These are phyloP conservation scores for Hippophae gyantsensis DNA, from an alignment of 306 rosid species.

Conservation along the genomic window DNA sequence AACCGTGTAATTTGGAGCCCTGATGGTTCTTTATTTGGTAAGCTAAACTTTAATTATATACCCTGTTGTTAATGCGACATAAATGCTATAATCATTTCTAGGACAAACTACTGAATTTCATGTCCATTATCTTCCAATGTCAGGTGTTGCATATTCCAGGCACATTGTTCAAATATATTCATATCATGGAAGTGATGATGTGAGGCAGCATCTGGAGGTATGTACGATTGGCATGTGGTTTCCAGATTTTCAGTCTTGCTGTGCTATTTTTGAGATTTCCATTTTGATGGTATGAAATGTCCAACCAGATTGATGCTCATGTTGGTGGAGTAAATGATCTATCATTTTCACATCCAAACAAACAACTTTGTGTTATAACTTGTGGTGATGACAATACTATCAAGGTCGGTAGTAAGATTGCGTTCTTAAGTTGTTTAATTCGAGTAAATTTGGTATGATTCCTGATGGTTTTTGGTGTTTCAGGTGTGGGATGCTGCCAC, in stretches of 20 bases:
- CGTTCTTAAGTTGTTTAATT: neutral
- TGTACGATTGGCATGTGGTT: slow-evolving; percentile 1
- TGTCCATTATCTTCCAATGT: slow-evolving; percentile 4
- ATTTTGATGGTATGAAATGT: neutral
- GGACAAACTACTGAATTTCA: neutral
- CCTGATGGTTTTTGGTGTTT: slow-evolving; percentile 9
- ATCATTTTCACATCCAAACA: slow-evolving; percentile 27
- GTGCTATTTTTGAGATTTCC: neutral
- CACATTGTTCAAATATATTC: slow-evolving; percentile 71
- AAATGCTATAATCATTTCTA: slow-evolving; percentile 7
- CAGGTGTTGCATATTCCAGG: slow-evolving; percentile 91
- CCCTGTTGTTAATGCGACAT: neutral
- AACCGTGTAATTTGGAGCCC: slow-evolving; percentile 90
- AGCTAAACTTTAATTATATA: slow-evolving; percentile 13
- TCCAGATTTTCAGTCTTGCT: slow-evolving; percentile 7
- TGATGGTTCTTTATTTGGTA: slow-evolving; percentile 77
- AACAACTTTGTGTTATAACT: slow-evolving; percentile 27
- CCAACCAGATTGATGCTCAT: slow-evolving; percentile 51
- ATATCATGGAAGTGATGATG: slow-evolving; percentile 53
- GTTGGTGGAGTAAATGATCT: slow-evolving; percentile 45
- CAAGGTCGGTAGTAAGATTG: slow-evolving; percentile 35
- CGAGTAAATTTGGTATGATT: slow-evolving; percentile 5
- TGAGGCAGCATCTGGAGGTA: slow-evolving; percentile 80
- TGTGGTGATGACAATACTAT: slow-evolving; percentile 48
- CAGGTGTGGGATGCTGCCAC: slow-evolving; percentile 83